phyloP scores from a whole-genome alignment of 139 green algal species.

The Tetratostichococcus sp. region DNA sequence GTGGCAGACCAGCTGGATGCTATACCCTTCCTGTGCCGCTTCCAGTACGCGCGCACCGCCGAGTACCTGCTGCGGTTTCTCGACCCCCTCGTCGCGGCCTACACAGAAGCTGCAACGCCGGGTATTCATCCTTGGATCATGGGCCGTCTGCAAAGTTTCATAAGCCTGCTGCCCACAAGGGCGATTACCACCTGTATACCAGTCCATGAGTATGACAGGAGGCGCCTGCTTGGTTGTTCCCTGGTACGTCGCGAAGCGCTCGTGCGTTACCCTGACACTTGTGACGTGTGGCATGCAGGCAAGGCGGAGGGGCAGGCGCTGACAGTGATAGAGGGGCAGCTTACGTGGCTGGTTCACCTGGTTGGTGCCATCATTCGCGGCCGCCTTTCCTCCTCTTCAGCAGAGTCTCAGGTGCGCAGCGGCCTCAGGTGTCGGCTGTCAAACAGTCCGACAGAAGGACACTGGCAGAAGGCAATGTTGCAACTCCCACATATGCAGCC shows the following conservation, averaged over 20 bases:
- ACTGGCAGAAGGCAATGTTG: no score
- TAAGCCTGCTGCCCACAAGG: no score
- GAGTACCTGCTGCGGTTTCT: slow-evolving; percentile 65
- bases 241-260: no score
- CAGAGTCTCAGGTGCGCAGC: slow-evolving; percentile 56
- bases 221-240: no score
- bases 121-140: slow-evolving; percentile 1
- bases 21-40: slow-evolving; percentile 88
- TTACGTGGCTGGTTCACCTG: slow-evolving; percentile 98
- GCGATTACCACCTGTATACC: no score
- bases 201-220: no score
- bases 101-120: slow-evolving; percentile 32
- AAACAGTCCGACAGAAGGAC: no score
- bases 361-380: slow-evolving; percentile 84
- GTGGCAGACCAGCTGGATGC: slow-evolving; percentile 89
- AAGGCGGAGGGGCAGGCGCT: slow-evolving; percentile 35
- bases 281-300: neutral
- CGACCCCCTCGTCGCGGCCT: slow-evolving; percentile 73
- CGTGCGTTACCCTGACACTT: neutral
- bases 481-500: no score
- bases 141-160: no score
- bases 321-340: slow-evolving; percentile 87
- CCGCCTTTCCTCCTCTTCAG: slow-evolving; percentile 62
- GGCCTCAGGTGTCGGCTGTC: no score
- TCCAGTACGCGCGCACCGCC: slow-evolving; percentile 84